Base-by-base conservation (phyloP, 805 yeast genomes). In the Debaryomyces castellii region DNA sequence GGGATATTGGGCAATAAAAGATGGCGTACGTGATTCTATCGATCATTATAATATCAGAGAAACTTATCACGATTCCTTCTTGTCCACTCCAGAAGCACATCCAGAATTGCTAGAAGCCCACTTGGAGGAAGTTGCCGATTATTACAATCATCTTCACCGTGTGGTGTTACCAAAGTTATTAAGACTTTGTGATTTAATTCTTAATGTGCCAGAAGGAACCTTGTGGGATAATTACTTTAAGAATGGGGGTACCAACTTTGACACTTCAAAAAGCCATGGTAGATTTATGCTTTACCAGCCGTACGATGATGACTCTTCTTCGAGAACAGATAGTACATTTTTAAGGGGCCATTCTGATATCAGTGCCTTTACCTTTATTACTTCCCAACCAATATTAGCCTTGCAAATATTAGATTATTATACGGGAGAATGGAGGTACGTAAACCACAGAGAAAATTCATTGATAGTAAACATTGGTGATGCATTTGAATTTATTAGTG, bases 271-370 rank as follows among this genome's bases (percentile, higher is more conserved):
- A 3, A 55, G 64, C 35, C 64, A 60, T 39, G 62, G 60, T n/a
- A 54, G 67, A 35, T 55, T 62, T 28, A 62, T 62, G 67, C 35
- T 62, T 33, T 61, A 61, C 41, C 51, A 51, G 18, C 63, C 64
- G 5, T 58, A 57, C 43, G 51, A 51, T 27, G 53, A 57, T 25
- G 58, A 59, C 11, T 60, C 59, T 5, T 58, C 59, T 8, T 36
- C 53, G 17, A 55, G 60, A 37, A 71, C 77, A 0, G 64, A 63
- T 8, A 59, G 63, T 23, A 73, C 73, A 2, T 74, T 73, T 72
- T 58, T 76, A 23, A 61, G 79, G 40, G 81, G 80, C 2, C 81
- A 76, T 49, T 68, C 76, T 23, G 80, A 76, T 53, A 67, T 64
- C 16, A 61, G 67, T 46, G 76, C 67, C 1, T 63, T 72, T 39